Evolutionary conservation across 2,329 filamentous ascomycete genomes (phyloP).

Genomic region (Venturia oleaginea): DNA sequence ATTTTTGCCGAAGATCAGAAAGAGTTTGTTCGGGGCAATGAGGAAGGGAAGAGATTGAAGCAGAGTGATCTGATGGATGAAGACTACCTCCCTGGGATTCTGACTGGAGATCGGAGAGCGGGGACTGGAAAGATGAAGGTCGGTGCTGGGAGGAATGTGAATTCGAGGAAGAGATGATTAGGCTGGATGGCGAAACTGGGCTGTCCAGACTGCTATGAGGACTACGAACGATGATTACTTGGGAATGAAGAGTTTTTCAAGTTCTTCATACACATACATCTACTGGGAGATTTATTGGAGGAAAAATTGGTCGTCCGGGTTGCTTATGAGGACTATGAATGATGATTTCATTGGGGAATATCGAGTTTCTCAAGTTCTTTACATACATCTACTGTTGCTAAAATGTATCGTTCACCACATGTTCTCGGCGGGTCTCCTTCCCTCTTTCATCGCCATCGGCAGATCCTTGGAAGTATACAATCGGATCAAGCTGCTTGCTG

Average conservation of each 20-base stretch:
- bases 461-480: no score
- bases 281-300: neutral
- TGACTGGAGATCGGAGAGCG: conserved; percentile 59
- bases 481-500: no score
- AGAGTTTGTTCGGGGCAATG: conserved; percentile 63
- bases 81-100: conserved; percentile 76
- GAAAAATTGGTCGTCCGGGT: no score
- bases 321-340: no score
- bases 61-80: conserved; percentile 88
- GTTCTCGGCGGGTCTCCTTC: no score
- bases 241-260: neutral
- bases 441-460: no score
- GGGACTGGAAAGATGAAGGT: conserved; percentile 62
- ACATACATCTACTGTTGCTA: no score
- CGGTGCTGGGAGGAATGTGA: conserved; percentile 79
- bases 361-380: no score
- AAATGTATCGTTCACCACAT: no score
- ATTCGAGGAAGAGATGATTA: conserved; percentile 57
- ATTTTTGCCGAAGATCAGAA: conserved; percentile 94
- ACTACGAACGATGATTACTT: neutral
- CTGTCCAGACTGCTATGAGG: neutral
- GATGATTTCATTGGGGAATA: no score
- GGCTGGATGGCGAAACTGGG: neutral
- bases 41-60: conserved; percentile 55
- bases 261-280: neutral